Evolutionary conservation across 2,329 filamentous ascomycete genomes (phyloP), one percentile per base, ranked within the genome.

Genomic region (Talaromyces sp.): DNA sequence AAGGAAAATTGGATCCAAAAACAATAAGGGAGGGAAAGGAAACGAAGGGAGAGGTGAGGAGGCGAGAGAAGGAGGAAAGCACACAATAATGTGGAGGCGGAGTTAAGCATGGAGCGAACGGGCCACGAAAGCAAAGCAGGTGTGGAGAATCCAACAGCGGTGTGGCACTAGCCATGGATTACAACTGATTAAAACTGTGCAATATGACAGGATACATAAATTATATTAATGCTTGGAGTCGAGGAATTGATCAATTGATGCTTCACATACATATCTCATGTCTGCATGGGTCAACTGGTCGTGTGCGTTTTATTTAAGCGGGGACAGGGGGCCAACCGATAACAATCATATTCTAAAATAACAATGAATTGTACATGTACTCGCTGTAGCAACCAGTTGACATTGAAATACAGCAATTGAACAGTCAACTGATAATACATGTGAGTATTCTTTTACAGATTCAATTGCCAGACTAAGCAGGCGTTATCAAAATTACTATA

Each of bases 21-120:
- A 29, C 7, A 38, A 21, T 57, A 54, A 27, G 24, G 31, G 43
- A 31, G 11, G 46, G 53, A 57, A 46, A 27, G n/a, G 17, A 50
- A 50, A 31, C 10, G 35, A n/a, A 51, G 4, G 5, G 35, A 24
- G 24, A 58, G 21, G 8, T 19, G 43, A 52, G 27, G 27, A 41
- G 41, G 29, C 26, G 19, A 35, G 46, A n/a, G 43, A 31, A 27
- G 26, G 27, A 26, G 38, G 43, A 43, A 32, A 32, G 17, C 48
- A 26, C 35, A 21, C 29, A 58, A 48, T 53, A 58, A 48, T 53
- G 57, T 52, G 57, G 57, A 58, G 57, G 48, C 57, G 48, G 48
- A 27, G 48, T 29, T 52, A 58, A 48, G 32, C 14, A 54, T 27
- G 7, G 32, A 35, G 24, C 24, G 43, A 57, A 31, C 24, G 46